Evolutionary conservation across 305 asterid species (phyloP), one percentile per base, ranked within the genome.

Genomic region (Rubia tinctorum): DNA sequence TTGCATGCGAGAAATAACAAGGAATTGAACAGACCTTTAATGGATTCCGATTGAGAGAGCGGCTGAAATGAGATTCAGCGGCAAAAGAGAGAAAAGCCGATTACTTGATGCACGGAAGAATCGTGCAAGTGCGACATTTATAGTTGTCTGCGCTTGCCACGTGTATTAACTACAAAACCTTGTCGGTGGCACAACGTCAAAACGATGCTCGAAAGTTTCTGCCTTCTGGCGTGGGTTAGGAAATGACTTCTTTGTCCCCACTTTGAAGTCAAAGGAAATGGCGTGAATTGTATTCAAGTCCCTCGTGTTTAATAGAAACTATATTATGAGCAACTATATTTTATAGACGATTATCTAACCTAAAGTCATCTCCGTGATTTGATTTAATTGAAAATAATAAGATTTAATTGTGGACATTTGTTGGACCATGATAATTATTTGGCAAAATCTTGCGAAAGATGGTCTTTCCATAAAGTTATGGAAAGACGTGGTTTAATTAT

Each of bases 11-110:
- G 1, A 42, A 6, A 39, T 56, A 8, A 44, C 9, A 45, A 39
- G 40, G 15, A 51, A 44, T 39, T 44, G 37, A 1, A 76, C 84
- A 73, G 60, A 76, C 84, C 81, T 76, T 45, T 3, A 2, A 12
- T 1, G 65, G 63, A 60, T 60, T 14, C 25, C 37, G 65, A 67
- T 53, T 23, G 37, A 23, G 39, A 45, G 27, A 5, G 42, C 4
- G 14, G 0, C 7, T 11, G 37, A 7, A 23, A 15, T 10, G 61
- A 42, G 78, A 34, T 17, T 27, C 20, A 66, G 62, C 63, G 25
- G 60, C 27, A 8, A 71, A 39, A 14, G 12, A 34, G 61, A 59
- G 37, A 73, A 56, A 71, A 67, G 68, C 66, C 60, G 75, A 73
- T 30, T 73, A 66, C 40, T 72, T 7, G 20, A n/a, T 2, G 22